Conservation (phyloP, 2,329 filamentous ascomycete genomes). For the Sarocladium strictum region DNA sequence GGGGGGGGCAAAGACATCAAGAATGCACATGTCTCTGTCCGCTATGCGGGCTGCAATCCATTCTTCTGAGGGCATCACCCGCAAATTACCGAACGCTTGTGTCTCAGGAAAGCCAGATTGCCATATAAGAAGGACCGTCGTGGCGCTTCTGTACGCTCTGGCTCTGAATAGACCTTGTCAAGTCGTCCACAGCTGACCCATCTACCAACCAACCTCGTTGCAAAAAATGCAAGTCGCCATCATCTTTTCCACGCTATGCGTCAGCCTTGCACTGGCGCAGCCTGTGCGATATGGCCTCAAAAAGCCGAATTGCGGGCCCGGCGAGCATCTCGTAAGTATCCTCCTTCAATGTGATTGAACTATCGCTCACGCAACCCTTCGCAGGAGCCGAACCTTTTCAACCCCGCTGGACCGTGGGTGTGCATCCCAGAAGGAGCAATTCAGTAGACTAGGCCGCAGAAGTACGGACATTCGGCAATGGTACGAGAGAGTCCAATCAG, state of each 20-base stretch:
- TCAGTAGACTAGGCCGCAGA: too few species aligned
- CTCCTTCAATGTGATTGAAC: neutral
- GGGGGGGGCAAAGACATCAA: neutral
- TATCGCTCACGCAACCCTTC: neutral
- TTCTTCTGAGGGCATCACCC: neutral
- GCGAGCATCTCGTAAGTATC: neutral
- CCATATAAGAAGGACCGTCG: neutral
- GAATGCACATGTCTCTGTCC: neutral
- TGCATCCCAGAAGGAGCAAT: constrained; percentile 1
- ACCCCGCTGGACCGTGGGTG: neutral
- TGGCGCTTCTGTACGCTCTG: neutral
- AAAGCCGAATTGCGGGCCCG: neutral
- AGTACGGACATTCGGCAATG: neutral
- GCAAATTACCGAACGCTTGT: neutral
- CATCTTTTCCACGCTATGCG: neutral
- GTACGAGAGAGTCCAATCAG: neutral
- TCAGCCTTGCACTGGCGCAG: neutral
- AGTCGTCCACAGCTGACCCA: too few species aligned
- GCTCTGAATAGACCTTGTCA: too few species aligned
- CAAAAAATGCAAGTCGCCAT: neutral
- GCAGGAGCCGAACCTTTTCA: neutral
- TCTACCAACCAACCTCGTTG: neutral
- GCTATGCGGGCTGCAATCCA: neutral
- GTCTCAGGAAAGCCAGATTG: neutral
- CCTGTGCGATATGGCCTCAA: neutral